Base-by-base conservation (phyloP, 208 protist genomes). In the Wallacemonas rigidus region DNA sequence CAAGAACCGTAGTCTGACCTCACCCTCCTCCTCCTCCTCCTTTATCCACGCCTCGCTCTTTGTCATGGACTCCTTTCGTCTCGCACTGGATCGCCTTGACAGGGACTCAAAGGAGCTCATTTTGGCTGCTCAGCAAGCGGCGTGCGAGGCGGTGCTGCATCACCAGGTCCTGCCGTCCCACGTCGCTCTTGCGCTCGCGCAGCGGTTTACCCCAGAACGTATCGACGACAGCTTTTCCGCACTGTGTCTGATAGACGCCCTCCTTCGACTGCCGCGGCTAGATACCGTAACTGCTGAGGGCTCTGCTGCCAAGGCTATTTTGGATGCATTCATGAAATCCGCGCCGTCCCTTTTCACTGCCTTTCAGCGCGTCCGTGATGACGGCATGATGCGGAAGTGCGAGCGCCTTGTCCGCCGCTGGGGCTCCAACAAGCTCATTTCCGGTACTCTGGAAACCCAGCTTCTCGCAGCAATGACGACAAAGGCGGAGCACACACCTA, bases 41-140 rank as follows among this genome's bases (percentile, higher is more conserved):
- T 26, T 40, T 9, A 50, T 12, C 47, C 40, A 11, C 50, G 51
- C 11, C 11, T 50, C 69, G 54, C 47, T 44, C 58, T 14, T 15
- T 36, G 14, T 40, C 50, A 64, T 94, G 89, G 85, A 94, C 15
- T 67, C 38, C 3, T 81, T 92, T 63, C 77, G 89, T 55, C 43
- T 12, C 1, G 75, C 67, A 6, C 74, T 95, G 5, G 75, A 85
- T 56, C 67, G 61, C 2, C 80, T 95, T 60, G 45, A 83, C 55
- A 76, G 80, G 51, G 86, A 95, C 73, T 92, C 86, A 14, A 87
- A 90, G 56, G 87, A 95, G 71, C 81, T 84, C 26, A 95, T 95
- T 38, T 69, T 69, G 14, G 62, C 68, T 6, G 76, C 58, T 50
- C 75, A 81, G 35, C 69, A 83, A 6, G 58, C 71, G 5, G 55